Base-by-base conservation (phyloP, 176 grass and related monocot genomes). In the Paspalum notatum region DNA sequence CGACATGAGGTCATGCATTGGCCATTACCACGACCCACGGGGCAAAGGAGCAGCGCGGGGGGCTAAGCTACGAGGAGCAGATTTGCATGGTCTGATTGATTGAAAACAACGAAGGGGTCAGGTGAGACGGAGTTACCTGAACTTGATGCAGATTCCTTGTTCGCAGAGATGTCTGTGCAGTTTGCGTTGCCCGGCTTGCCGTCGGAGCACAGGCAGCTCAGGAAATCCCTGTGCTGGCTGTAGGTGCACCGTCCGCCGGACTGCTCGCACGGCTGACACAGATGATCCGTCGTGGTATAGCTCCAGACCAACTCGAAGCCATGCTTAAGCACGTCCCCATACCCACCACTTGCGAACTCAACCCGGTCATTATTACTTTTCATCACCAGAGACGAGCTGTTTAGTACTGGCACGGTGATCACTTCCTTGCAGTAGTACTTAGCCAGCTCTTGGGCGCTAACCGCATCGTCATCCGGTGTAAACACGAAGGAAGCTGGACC, bases 241-340 rank as follows among this genome's bases (percentile, higher is more conserved):
- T 66, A 88, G 22, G 75, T 21, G 39, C 83, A 86, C 1, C 12
- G n/a, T 25, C 85, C 84, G 1, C 0, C 0, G 0, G 50, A 78
- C 14, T 3, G 0, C 59, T 88, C 50, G 67, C 84, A 87, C 2
- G 0, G 0, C 1, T 43, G 0, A 14, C 89, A 91, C 7, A 0
- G 32, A 32, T 0, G 0, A 1, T 1, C 38, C 6, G 0, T 1
- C 4, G 27, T 41, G 0, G 0, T 0, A 6, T 1, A 0, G 13
- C 2, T 53, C 89, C 89, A 91, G 0, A 9, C 57, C 71, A 91
- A 1, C 32, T 89, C 77, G 72, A 91, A 91, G 0, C 82, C 89
- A 0, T 6, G 0, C 6, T 9, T 7, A 3, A 91, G 27, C 49
- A 81, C 0, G 9, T 0, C 1, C 0, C 27, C 72, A 11, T 78